These are phyloP conservation scores for Tolypocladium pustulatum DNA, from an alignment of 2,329 filamentous ascomycete species.

Conservation along the genomic window DNA sequence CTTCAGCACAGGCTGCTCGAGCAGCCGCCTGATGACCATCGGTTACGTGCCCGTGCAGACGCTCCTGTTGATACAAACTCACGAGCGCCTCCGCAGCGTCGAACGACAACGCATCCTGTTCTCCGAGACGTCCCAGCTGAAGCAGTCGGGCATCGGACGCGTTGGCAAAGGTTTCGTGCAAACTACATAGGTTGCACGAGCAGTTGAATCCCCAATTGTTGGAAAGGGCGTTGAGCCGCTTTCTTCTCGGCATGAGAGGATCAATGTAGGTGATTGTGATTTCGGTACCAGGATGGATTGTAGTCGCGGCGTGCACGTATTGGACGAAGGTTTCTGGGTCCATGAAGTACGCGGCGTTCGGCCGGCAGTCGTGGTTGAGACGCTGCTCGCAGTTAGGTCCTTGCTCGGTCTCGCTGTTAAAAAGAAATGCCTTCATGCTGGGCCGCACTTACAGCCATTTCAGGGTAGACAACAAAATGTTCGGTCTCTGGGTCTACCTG, in stretches of 20 bases:
- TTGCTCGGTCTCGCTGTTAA: neutral
- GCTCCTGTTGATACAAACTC: conserved; percentile 28
- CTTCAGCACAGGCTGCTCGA: conserved; percentile 26
- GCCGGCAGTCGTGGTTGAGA: conserved; percentile 35
- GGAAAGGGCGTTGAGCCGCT: conserved; percentile 18
- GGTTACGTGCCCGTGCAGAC: conserved; percentile 19
- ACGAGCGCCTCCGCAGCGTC: conserved; percentile 28
- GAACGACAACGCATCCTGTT: conserved; percentile 10
- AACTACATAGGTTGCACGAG: conserved; percentile 26
- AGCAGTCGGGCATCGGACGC: conserved; percentile 27
- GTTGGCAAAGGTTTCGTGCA: conserved; percentile 10
- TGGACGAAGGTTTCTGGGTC: conserved; percentile 26
- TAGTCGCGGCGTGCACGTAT: conserved; percentile 25
- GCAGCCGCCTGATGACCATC: conserved; percentile 27
- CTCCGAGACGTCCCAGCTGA: conserved; percentile 15
- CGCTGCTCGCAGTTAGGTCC: conserved; percentile 14
- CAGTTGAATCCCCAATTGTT: conserved; percentile 31
- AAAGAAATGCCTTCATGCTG: too few species aligned
- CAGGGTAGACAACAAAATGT: conserved; percentile 4
- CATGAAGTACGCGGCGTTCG: conserved; percentile 33
- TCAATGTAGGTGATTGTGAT: conserved; percentile 32
- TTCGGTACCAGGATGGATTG: conserved; percentile 30
- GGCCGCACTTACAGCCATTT: conserved; percentile 6
- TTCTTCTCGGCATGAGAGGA: conserved; percentile 11
- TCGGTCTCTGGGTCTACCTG: neutral